Evolutionary conservation across 75 land plant species (phyloP).

Genomic region (Isoetes taiwanensis): DNA sequence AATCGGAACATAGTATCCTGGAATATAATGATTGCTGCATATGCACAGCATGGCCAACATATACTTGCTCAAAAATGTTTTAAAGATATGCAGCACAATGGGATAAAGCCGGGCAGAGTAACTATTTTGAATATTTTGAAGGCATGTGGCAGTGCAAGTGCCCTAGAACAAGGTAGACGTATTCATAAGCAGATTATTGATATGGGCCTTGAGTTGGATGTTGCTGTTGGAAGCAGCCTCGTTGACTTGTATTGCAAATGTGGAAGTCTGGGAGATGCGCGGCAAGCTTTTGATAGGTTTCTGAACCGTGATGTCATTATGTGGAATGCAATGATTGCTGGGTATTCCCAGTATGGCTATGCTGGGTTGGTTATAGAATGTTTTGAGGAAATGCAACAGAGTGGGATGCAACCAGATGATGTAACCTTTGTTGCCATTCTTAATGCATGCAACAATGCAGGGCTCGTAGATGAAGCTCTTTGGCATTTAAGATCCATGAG

Average conservation of each 20-base stretch:
- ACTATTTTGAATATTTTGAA: background rate
- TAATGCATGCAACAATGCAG: background rate
- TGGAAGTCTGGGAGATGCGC: background rate
- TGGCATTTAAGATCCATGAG: background rate
- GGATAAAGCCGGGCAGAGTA: background rate
- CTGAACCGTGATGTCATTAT: background rate
- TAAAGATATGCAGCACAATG: background rate
- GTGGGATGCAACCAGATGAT: background rate
- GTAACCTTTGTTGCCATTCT: background rate
- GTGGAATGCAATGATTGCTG: background rate
- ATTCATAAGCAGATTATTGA: background rate
- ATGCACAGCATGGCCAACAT: background rate
- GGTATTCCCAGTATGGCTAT: constrained; percentile 1
- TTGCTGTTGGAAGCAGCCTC: background rate
- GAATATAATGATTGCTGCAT: background rate
- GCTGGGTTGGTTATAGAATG: background rate
- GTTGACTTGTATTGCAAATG: constrained; percentile 4
- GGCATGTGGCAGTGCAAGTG: background rate
- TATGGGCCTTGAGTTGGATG: background rate
- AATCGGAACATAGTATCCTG: background rate
- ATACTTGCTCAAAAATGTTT: background rate
- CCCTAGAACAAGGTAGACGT: background rate
- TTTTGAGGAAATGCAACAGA: background rate
- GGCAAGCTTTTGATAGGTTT: background rate
- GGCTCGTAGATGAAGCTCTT: background rate